These are phyloP conservation scores for Trichothecium sympodiale DNA, from an alignment of 2,329 filamentous ascomycete species.

Conservation along the genomic window DNA sequence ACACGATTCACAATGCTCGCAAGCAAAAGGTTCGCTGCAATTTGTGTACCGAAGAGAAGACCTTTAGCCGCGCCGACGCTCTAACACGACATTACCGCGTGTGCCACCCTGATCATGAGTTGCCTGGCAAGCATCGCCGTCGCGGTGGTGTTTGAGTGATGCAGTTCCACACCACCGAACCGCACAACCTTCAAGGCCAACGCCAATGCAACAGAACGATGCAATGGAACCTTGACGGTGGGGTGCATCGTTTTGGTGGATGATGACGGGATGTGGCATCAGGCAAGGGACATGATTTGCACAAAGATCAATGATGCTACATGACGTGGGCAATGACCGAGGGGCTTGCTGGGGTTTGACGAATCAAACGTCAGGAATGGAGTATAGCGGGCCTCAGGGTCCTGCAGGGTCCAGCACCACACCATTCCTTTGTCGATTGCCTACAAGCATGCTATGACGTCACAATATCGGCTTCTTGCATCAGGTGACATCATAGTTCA, in stretches of 20 bases:
- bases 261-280: too few species aligned
- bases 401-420: constrained; percentile 16
- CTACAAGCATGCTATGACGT: constrained; percentile 14
- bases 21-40: constrained; percentile 94
- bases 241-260: not conserved
- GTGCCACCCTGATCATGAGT: constrained; percentile 80
- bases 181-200: too few species aligned
- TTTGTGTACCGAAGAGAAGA: constrained; percentile 91
- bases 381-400: constrained; percentile 16
- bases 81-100: constrained; percentile 90
- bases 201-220: not conserved
- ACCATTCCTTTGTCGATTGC: constrained; percentile 8
- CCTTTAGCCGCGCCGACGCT: constrained; percentile 90
- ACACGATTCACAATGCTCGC: constrained; percentile 89
- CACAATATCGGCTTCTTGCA: constrained; percentile 9
- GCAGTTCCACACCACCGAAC: not conserved
- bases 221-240: not conserved
- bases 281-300: too few species aligned
- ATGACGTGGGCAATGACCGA: constrained; percentile 4
- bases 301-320: constrained; percentile 1
- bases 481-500: constrained; percentile 14
- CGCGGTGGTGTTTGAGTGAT: constrained; percentile 12
- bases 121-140: constrained; percentile 52
- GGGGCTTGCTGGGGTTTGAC: not conserved
- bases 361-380: constrained; percentile 2